Evolutionary conservation across 176 grass and related monocot species (phyloP).

Genomic region (Alloteropsis semialata): DNA sequence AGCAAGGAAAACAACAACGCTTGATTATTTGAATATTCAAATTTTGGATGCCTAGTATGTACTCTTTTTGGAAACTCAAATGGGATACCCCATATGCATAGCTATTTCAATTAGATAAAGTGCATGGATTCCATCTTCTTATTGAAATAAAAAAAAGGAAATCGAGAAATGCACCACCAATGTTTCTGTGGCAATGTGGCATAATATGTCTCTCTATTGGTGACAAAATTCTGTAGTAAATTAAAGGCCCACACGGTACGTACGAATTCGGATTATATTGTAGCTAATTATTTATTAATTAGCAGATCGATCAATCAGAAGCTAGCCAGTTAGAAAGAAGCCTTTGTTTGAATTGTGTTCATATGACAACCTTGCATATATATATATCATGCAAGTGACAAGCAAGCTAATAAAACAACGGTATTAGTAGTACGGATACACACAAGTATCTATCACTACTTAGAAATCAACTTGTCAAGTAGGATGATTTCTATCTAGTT

Average conservation of each 20-base stretch:
- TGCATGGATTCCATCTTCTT: neutral
- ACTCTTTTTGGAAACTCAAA: neutral
- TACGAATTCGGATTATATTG: neutral
- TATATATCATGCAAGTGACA: neutral
- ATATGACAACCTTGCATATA: conserved; percentile 11
- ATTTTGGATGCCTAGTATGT: neutral
- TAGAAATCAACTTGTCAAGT: conserved; percentile 8
- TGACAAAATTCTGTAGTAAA: neutral
- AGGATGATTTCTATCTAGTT: neutral
- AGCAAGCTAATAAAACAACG: conserved; percentile 15
- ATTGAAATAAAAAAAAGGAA: neutral
- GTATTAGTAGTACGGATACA: conserved; percentile 8
- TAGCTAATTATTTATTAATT: neutral
- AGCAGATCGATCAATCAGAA: neutral
- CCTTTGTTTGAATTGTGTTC: conserved; percentile 1
- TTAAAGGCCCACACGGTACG: neutral
- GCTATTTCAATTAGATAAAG: too few relatives aligned
- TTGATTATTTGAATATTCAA: neutral
- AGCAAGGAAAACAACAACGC: neutral
- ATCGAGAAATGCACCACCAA: neutral
- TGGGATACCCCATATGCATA: too few relatives aligned
- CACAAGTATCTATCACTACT: neutral
- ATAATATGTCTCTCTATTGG: neutral
- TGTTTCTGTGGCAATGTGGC: neutral
- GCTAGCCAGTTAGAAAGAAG: neutral